Base-by-base conservation (phyloP, 2,329 filamentous ascomycete genomes). In the Mollisiaceae sp. region DNA sequence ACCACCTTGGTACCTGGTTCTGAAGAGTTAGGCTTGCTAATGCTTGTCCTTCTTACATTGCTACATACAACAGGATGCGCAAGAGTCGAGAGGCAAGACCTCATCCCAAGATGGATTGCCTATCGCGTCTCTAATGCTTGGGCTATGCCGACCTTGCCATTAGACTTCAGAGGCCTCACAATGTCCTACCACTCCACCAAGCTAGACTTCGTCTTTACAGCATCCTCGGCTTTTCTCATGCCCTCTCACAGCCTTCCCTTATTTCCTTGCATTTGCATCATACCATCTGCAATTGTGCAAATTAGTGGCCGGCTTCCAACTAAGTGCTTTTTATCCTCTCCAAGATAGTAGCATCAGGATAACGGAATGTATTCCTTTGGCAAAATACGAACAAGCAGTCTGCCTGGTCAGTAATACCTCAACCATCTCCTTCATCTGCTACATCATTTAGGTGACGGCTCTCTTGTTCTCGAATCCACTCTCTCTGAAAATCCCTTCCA, bases 401-500 rank as follows among this genome's bases (percentile, higher is more conserved):
- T 32, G 24, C 50, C 24, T 35, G 14, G 11, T 11, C 12, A 6
- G 4, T 8, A 4, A 54, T 12, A 14, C 12, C 56, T 71, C 69
- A 70, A 47, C 69, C 68, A 27, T 72, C 69, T 15, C 60, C 68
- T 43, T 55, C 66, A 22, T 57, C 66, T 8, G 57, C 59, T 11
- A 54, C 64, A 8, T 55, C 62, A 18, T 35, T 62, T 2, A 18
- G 22, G 11, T 52, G 50, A 8, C 61, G 50, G 12, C 52, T 45
- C n/a, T 70, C 66, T 63, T 71, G 69, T 62, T 80, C 78, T 24
- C 77, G 77, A 1, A 75, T 73, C 84, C 85, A 87, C 66, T 83
- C 81, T 32, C 77, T 77, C 73, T 89, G 86, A 57, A 89, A 82
- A 56, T 83, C 81, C 65, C 81, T 77, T 1, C 83, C 86, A 2